Evolutionary conservation across 768 basidiomycete species (phyloP).

Genomic region (Calocybe indica): DNA sequence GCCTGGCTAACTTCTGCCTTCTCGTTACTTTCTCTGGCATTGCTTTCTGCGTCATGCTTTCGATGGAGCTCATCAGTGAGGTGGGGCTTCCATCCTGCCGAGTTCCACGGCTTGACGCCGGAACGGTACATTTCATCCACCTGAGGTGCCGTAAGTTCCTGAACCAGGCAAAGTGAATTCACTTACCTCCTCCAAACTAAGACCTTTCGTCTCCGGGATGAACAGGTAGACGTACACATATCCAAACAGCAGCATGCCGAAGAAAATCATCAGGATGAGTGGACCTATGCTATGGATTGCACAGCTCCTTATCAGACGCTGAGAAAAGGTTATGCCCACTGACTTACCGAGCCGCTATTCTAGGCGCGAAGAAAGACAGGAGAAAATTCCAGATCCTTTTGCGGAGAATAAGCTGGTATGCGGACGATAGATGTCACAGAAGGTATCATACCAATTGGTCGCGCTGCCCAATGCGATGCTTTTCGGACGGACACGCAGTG

Average conservation of each 20-base stretch:
- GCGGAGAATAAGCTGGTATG: conserved; percentile 20
- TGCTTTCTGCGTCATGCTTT: conserved; percentile 12
- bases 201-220: conserved; percentile 78
- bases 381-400: conserved; percentile 73
- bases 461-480: conserved; percentile 70
- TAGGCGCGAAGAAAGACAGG: conserved; percentile 65
- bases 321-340: neutral
- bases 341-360: conserved; percentile 49
- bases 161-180: neutral
- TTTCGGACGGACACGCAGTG: conserved; percentile 73
- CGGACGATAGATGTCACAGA: conserved; percentile 7
- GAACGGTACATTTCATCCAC: conserved; percentile 73
- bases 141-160: conserved; percentile 20
- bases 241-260: conserved; percentile 65
- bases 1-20: conserved; percentile 3
- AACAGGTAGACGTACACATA: conserved; percentile 69
- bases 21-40: conserved; percentile 10
- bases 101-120: conserved; percentile 63
- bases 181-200: conserved; percentile 64
- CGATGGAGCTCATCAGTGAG: conserved; percentile 34
- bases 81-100: conserved; percentile 51
- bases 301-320: neutral
- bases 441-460: conserved; percentile 28
- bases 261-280: conserved; percentile 72
- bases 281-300: conserved; percentile 51